Base-by-base conservation (phyloP, 2,329 filamentous ascomycete species). In the Rhinocladiella mackenziei region DNA sequence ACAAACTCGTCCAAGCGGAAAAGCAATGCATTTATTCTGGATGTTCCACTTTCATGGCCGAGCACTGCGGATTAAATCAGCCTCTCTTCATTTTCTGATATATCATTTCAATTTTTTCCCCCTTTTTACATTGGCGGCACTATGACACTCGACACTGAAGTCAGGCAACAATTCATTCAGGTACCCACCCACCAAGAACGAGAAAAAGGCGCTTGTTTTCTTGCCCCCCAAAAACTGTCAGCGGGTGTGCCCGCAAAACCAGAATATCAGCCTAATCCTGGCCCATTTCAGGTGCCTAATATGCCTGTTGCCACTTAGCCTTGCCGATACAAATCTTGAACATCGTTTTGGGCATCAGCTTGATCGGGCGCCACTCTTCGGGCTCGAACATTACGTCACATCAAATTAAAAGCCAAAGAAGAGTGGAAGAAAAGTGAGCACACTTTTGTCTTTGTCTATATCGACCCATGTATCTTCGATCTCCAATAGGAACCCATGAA, bases 371-470 rank as follows among this genome's bases (percentile, higher is more conserved):
- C 20, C 34, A 37, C 7, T 26, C 11, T 26, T 11, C 23, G 11
- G 7, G 23, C 11, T 26, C 11, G 7, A 26, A 7, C 23, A 26
- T 26, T n/a, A n/a, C n/a, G n/a, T n/a, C n/a, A n/a, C n/a, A n/a
- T n/a, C n/a, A n/a, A n/a, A n/a, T 7, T 26, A 26, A 26, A 7
- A 11, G 11, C 7, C 11, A 15, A 15, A 30, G 18, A 15, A 15
- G 11, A 31, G 17, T 23, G 15, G 30, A 9, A 31, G 33, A 28
- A 32, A 42, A 36, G 13, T 22, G 19, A 17, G 11, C 8, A 32
- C 22, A 28, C 46, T 47, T 50, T 44, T 50, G 29, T 50, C 39
- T 39, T 45, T 23, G 26, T 50, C 48, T 50, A 47, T 50, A 43
- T 31, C 39, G 29, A 17, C 20, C 48, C 20, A 22, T 33, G 23